These are phyloP conservation scores for Amanita exitialis DNA, from an alignment of 768 basidiomycete species.

Conservation along the genomic window DNA sequence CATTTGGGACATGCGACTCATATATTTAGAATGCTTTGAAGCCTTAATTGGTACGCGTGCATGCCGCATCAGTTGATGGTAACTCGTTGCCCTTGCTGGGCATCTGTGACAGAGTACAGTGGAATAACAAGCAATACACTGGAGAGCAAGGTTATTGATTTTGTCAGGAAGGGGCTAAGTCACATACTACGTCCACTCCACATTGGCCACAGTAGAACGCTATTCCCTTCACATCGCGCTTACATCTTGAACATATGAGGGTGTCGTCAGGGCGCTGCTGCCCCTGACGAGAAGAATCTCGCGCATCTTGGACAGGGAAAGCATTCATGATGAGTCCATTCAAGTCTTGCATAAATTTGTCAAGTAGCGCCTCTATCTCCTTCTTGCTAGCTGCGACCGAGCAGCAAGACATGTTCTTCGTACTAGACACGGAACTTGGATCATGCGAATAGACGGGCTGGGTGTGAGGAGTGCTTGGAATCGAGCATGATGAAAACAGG, in stretches of 20 bases:
- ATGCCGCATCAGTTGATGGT: not conserved
- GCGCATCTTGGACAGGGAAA: conserved; percentile 4
- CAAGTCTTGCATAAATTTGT: conserved; percentile 45
- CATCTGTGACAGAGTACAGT: not conserved
- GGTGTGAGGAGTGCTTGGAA: conserved; percentile 7
- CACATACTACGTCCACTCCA: not conserved
- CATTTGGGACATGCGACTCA: not conserved
- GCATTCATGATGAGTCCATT: conserved; percentile 30
- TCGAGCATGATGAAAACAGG: conserved; percentile 14
- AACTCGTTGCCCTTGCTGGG: not conserved
- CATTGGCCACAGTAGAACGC: not conserved
- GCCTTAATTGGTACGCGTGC: not conserved
- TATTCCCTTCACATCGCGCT: not conserved
- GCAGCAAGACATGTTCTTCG: conserved; percentile 25
- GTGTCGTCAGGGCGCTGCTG: not conserved
- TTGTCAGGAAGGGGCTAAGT: not conserved
- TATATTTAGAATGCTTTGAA: not conserved
- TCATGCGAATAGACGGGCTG: conserved; percentile 10
- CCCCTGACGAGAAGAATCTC: not conserved
- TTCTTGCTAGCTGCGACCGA: conserved; percentile 32
- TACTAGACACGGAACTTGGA: conserved; percentile 9
- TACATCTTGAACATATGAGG: not conserved
- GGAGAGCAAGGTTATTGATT: not conserved
- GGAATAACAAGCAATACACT: not conserved
- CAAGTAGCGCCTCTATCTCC: conserved; percentile 37